Conservation (phyloP, 1,284 basidiomycete genomes). For the Rhodotorula sp. region DNA sequence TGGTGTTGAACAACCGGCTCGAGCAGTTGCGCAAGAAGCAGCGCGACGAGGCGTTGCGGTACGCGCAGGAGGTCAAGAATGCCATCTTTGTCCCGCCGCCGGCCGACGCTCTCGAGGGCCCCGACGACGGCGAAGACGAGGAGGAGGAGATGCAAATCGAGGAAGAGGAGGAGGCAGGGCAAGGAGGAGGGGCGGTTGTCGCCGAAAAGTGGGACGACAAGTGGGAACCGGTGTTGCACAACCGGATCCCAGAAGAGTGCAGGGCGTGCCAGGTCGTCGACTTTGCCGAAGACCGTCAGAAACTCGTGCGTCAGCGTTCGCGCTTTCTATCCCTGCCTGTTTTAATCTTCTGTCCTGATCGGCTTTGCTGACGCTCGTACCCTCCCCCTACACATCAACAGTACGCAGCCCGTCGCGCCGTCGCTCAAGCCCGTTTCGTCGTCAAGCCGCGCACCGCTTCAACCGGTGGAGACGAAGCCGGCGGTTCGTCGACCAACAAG, state of each 20-base stretch:
- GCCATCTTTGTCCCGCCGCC: conserved; percentile 56
- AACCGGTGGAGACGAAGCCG: not conserved
- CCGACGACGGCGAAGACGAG: conserved; percentile 55
- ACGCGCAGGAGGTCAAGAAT: conserved; percentile 84
- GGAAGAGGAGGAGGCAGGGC: conserved; percentile 22
- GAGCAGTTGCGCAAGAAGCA: conserved; percentile 94
- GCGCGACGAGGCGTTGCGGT: conserved; percentile 86
- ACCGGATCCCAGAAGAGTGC: conserved; percentile 70
- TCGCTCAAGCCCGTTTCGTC: conserved; percentile 79
- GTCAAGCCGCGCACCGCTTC: conserved; percentile 58
- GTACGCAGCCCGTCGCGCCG: conserved; percentile 71
- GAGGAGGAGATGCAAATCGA: conserved; percentile 52
- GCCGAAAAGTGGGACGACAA: conserved; percentile 72
- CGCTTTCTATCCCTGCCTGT: too few relatives aligned
- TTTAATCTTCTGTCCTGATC: not conserved
- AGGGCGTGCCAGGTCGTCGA: conserved; percentile 72
- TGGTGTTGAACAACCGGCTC: conserved; percentile 89
- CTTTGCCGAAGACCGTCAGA: conserved; percentile 63
- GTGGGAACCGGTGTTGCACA: conserved; percentile 75
- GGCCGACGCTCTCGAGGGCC: conserved; percentile 36
- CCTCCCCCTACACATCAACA: too few relatives aligned
- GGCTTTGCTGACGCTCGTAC: too few relatives aligned
- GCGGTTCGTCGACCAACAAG: conserved; percentile 14
- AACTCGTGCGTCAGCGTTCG: conserved; percentile 56
- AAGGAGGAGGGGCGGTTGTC: conserved; percentile 13